Conservation (phyloP, 495 filamentous ascomycete genomes). For the Chaetomium fimeti region DNA sequence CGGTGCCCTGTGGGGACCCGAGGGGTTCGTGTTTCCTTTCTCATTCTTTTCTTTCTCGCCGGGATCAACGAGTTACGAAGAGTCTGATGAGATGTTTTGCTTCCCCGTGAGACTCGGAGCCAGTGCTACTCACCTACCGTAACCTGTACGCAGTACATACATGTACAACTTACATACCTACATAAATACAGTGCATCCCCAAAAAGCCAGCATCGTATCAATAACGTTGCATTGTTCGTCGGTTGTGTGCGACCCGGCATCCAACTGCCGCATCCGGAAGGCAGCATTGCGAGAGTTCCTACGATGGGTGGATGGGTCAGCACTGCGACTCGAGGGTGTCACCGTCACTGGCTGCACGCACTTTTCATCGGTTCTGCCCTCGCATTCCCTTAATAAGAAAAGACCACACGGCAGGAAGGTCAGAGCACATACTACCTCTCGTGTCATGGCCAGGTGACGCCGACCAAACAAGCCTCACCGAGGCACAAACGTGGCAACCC, state of each 20-base stretch:
- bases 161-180: too few relatives aligned
- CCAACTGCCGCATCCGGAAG: slow-evolving; percentile 14
- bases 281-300: background rate
- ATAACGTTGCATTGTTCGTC: background rate
- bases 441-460: background rate
- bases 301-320: background rate
- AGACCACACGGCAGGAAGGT: background rate
- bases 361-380: background rate
- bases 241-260: background rate
- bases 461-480: background rate
- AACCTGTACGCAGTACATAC: too few relatives aligned
- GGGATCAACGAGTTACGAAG: too few relatives aligned
- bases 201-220: background rate
- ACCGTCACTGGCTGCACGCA: background rate
- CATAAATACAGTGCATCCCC: background rate
- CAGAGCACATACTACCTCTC: background rate
- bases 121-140: too few relatives aligned
- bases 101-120: too few relatives aligned
- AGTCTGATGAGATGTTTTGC: too few relatives aligned
- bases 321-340: background rate
- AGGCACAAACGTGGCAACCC: background rate
- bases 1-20: too few relatives aligned
- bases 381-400: background rate
- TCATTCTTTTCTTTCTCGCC: too few relatives aligned
- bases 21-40: too few relatives aligned